Base-by-base conservation (phyloP, 805 yeast genomes). In the Sungouiozyma intestinalis region DNA sequence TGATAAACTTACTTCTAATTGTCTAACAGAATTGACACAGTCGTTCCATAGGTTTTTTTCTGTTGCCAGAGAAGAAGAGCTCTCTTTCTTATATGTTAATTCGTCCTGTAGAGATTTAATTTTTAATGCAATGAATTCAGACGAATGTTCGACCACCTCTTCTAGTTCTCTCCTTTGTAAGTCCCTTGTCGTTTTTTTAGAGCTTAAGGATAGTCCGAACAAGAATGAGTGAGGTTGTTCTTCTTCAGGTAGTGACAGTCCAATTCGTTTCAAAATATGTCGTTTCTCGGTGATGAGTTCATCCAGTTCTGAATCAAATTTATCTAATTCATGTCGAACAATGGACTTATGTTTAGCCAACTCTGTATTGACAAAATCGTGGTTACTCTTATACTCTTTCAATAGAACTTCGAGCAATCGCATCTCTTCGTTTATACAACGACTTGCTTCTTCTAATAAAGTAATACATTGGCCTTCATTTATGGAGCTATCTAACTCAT, bases 91-190 rank as follows among this genome's bases (percentile, higher is more conserved):
- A 16, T 46, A 44, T 2, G 49, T 48, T 24, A 59, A 38, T 35
- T 53, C 51, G 16, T 53, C 54, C 16, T 51, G 46, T 35, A 59
- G 32, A 7, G 51, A 43, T 11, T 47, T 41, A 13, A 52, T 46
- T 34, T 56, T 57, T 24, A 50, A 39, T 16, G 54, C 55, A 16
- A 58, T 49, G 36, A 54, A 58, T 21, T 57, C 59, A 16, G 33
- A 40, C 3, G 50, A 49, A 35, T 54, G 53, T 27, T 40, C 37
- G 2, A 53, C 44, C 16, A 51, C 48, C 15, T 55, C 54, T 11
- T 48, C 36, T 21, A 44, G 39, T 24, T 48, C 48, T 14, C 40
- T 35, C 9, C 35, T 38, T 18, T 40, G 35, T 19, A 47, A 39
- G n/a, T 45, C 42, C 16, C n/a, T n/a, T n/a, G n/a, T n/a, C n/a